These are phyloP conservation scores for Phaffia tasmanica DNA, from an alignment of 768 basidiomycete species.

Conservation along the genomic window DNA sequence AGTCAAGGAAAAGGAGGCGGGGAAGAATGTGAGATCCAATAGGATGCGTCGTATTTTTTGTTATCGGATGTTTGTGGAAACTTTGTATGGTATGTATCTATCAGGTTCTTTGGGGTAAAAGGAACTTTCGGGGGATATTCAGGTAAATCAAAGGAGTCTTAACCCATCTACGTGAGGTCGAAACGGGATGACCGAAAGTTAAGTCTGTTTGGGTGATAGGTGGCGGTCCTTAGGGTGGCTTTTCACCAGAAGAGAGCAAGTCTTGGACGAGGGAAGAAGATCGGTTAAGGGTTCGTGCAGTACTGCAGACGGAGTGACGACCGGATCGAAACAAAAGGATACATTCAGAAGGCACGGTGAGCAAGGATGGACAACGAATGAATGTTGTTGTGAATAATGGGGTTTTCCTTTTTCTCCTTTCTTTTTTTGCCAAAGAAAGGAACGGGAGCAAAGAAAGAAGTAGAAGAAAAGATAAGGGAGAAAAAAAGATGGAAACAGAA, in stretches of 20 bases:
- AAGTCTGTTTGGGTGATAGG: not conserved
- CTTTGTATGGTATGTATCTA: not conserved
- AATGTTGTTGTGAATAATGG: too few species aligned
- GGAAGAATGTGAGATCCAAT: not conserved
- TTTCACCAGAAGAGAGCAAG: constrained; percentile 22
- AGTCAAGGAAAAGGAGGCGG: not conserved
- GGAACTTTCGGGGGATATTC: not conserved
- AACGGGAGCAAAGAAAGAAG: not conserved
- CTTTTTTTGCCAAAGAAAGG: too few species aligned
- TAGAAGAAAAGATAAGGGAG: not conserved
- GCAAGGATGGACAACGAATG: not conserved
- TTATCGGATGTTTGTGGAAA: not conserved
- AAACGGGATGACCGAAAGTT: not conserved
- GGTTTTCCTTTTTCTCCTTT: too few species aligned
- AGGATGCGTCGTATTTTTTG: not conserved
- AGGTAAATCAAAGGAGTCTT: not conserved
- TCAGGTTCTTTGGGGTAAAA: not conserved
- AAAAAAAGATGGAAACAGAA: too few species aligned
- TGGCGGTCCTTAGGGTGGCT: constrained; percentile 24
- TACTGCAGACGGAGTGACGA: not conserved
- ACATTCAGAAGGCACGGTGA: not conserved
- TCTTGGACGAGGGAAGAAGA: constrained; percentile 12
- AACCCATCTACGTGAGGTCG: constrained; percentile 16
- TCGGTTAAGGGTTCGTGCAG: not conserved
- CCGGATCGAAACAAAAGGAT: not conserved